Conservation (phyloP, 768 basidiomycete genomes). For the Roridomyces roridus region DNA sequence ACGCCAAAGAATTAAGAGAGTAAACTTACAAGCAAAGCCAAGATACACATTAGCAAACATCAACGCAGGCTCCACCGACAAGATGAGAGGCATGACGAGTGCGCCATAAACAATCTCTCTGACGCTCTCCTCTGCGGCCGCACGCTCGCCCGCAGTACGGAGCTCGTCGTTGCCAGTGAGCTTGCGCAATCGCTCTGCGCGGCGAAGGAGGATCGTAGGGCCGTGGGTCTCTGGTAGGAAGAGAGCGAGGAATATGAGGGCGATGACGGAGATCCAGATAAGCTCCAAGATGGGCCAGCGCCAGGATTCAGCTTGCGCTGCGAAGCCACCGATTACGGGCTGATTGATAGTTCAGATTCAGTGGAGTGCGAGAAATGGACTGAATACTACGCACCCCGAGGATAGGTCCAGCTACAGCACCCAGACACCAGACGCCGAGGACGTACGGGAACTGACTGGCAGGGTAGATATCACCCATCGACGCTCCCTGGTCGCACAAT, state of each 20-base stretch:
- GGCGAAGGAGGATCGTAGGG: slow-evolving; percentile 31
- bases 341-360: no score
- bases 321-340: slow-evolving; percentile 20
- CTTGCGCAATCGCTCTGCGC: slow-evolving; percentile 33
- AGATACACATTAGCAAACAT: slow-evolving; percentile 34
- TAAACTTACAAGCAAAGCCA: slow-evolving; percentile 32
- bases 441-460: background rate
- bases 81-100: slow-evolving; percentile 22
- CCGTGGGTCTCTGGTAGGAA: slow-evolving; percentile 35
- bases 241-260: slow-evolving; percentile 31
- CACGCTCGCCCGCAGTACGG: slow-evolving; percentile 29
- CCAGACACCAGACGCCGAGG: background rate
- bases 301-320: slow-evolving; percentile 34
- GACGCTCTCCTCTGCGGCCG: slow-evolving; percentile 23
- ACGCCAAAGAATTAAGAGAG: background rate
- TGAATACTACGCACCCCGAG: no score
- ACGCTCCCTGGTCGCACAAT: background rate
- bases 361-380: no score
- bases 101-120: no score
- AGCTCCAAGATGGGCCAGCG: slow-evolving; percentile 38
- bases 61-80: slow-evolving; percentile 35
- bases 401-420: slow-evolving; percentile 23
- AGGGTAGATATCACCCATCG: background rate
- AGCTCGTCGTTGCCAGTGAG: slow-evolving; percentile 31
- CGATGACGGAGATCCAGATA: slow-evolving; percentile 32